Conservation (phyloP, 2,329 filamentous ascomycete species). For the Trichoderma lentiforme region DNA sequence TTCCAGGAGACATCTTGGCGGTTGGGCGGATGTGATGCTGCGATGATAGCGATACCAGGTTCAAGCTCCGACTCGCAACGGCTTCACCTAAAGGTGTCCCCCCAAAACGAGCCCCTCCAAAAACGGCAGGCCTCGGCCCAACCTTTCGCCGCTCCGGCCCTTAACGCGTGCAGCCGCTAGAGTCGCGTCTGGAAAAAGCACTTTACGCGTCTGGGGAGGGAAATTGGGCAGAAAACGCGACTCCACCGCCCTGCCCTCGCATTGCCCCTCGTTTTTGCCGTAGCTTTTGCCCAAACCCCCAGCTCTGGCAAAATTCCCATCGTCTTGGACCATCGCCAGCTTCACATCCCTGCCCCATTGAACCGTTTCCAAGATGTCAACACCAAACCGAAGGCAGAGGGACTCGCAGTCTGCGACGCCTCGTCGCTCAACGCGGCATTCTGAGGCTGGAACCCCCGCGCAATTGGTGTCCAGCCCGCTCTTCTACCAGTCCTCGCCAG, state of each 20-base stretch:
- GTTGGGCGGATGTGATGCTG: background rate
- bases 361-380: constrained; percentile 36
- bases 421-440: constrained; percentile 41
- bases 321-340: constrained; percentile 19
- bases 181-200: constrained; percentile 29
- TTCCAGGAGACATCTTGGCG: constrained; percentile 64
- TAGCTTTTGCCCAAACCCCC: constrained; percentile 18
- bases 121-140: constrained; percentile 30
- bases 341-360: constrained; percentile 13
- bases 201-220: constrained; percentile 38
- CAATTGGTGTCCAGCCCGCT: constrained; percentile 74
- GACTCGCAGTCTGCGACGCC: constrained; percentile 51
- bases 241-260: constrained; percentile 16
- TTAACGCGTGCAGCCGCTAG: constrained; percentile 20
- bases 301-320: background rate
- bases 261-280: constrained; percentile 24
- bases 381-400: constrained; percentile 47
- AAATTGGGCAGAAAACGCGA: constrained; percentile 25
- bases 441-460: constrained; percentile 43
- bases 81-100: constrained; percentile 20
- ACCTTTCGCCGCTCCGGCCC: constrained; percentile 33
- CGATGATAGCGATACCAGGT: constrained; percentile 12
- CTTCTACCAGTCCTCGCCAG: constrained; percentile 61
- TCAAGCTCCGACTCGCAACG: background rate
- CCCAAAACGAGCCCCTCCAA: constrained; percentile 25